phyloP scores from a whole-genome alignment of 2,329 filamentous ascomycete genomes.

The Apiospora malaysiana region DNA sequence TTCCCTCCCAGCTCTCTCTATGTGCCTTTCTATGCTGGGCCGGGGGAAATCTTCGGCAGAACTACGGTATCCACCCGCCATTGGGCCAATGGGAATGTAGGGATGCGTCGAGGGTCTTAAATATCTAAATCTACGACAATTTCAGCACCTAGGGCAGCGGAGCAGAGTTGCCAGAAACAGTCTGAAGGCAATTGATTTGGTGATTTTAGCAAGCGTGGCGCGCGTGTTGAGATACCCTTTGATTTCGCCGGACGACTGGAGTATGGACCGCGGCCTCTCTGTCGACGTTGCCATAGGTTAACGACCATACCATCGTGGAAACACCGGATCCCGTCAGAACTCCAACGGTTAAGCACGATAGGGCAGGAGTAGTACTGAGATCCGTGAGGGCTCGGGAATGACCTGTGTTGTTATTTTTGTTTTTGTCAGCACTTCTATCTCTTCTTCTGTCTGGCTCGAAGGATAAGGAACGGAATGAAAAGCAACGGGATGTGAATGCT shows the following conservation, averaged over 20 bases:
- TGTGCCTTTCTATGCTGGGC: background rate
- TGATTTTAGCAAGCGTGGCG: background rate
- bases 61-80: background rate
- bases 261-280: background rate
- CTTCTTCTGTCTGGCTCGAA: background rate
- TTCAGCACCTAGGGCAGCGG: background rate
- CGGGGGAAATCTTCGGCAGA: background rate
- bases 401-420: background rate
- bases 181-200: background rate
- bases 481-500: background rate
- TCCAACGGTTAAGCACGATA: background rate
- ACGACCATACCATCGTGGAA: constrained; percentile 1
- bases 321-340: constrained; percentile 1
- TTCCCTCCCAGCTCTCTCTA: background rate
- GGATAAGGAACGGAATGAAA: background rate
- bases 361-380: background rate
- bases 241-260: background rate
- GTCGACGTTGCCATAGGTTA: background rate
- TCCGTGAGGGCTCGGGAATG: background rate
- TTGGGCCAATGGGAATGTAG: background rate
- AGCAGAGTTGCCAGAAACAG: background rate
- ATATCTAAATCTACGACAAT: background rate
- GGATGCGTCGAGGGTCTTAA: background rate
- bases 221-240: background rate
- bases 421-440: background rate